phyloP scores from a whole-genome alignment of 2,329 filamentous ascomycete species.

The Aureobasidium namibiae region DNA sequence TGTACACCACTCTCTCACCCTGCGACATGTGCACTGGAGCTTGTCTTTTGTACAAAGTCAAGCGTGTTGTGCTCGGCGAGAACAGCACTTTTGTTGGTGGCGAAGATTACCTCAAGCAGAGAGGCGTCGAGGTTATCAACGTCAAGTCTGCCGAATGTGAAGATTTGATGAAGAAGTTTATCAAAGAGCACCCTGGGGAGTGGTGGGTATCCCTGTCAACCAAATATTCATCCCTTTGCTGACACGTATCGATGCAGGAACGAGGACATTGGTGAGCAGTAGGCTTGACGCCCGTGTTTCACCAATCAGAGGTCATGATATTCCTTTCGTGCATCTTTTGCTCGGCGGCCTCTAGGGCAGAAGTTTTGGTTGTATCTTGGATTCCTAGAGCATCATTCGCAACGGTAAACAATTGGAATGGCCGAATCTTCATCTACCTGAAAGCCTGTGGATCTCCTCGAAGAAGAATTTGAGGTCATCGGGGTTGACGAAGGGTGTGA shows the following conservation, averaged over 20 bases:
- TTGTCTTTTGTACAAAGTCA: constrained; percentile 66
- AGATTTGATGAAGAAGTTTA: constrained; percentile 63
- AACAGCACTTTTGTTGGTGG: constrained; percentile 68
- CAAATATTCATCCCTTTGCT: not conserved
- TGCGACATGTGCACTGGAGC: constrained; percentile 79
- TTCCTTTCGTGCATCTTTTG: constrained; percentile 29
- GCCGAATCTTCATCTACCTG: constrained; percentile 29
- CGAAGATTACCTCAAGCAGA: constrained; percentile 59
- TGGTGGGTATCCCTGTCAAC: constrained; percentile 43
- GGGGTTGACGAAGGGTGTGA: constrained; percentile 90
- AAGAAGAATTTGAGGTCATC: constrained; percentile 92
- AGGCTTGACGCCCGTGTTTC: constrained; percentile 11
- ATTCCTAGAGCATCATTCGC: constrained; percentile 26
- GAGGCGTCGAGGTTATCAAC: constrained; percentile 66
- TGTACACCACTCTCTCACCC: constrained; percentile 73
- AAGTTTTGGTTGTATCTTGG: constrained; percentile 20
- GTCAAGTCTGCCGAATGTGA: constrained; percentile 58
- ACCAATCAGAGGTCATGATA: constrained; percentile 28
- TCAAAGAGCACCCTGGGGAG: constrained; percentile 61
- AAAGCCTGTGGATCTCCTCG: constrained; percentile 65
- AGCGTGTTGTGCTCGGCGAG: constrained; percentile 68
- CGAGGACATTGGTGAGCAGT: constrained; percentile 31
- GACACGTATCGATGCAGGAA: constrained; percentile 22
- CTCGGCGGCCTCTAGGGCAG: constrained; percentile 21
- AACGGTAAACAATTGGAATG: constrained; percentile 16